These are phyloP conservation scores for Dictyostelium brefeldianum DNA, from an alignment of 78 protist species.

Conservation along the genomic window DNA sequence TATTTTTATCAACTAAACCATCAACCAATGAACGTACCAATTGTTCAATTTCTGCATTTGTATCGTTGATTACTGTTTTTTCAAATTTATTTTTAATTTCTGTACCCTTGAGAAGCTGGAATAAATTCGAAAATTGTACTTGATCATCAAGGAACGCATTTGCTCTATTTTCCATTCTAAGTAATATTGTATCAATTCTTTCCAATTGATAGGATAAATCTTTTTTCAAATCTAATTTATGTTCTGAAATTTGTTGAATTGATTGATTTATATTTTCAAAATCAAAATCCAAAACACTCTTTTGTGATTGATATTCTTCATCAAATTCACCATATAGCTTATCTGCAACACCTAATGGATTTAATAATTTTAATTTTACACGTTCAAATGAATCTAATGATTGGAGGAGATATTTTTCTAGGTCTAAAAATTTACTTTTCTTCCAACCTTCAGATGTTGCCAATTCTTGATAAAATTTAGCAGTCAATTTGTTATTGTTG, in stretches of 20 bases:
- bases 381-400: slow-evolving; percentile 77
- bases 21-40: slow-evolving; percentile 72
- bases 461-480: slow-evolving; percentile 18
- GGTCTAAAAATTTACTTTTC: slow-evolving; percentile 44
- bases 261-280: slow-evolving; percentile 27
- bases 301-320: slow-evolving; percentile 10
- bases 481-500: background rate
- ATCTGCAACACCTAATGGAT: slow-evolving; percentile 85
- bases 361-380: slow-evolving; percentile 65
- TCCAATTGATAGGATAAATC: slow-evolving; percentile 71
- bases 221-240: slow-evolving; percentile 40
- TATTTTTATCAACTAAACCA: slow-evolving; percentile 60
- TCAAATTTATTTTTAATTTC: slow-evolving; percentile 55
- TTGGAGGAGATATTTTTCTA: slow-evolving; percentile 75
- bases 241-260: slow-evolving; percentile 9
- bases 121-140: slow-evolving; percentile 37
- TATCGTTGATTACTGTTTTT: slow-evolving; percentile 55
- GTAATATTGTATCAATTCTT: slow-evolving; percentile 66
- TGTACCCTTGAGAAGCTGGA: background rate
- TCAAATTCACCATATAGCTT: slow-evolving; percentile 28
- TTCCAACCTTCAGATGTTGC: slow-evolving; percentile 25
- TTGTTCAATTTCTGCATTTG: slow-evolving; percentile 63
- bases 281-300: slow-evolving; percentile 47
- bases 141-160: slow-evolving; percentile 74
- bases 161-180: slow-evolving; percentile 76